Evolutionary conservation across 345 rosid genomes (phyloP), one percentile per base, ranked within the genome.

Genomic region (Anastatica hierochuntica): DNA sequence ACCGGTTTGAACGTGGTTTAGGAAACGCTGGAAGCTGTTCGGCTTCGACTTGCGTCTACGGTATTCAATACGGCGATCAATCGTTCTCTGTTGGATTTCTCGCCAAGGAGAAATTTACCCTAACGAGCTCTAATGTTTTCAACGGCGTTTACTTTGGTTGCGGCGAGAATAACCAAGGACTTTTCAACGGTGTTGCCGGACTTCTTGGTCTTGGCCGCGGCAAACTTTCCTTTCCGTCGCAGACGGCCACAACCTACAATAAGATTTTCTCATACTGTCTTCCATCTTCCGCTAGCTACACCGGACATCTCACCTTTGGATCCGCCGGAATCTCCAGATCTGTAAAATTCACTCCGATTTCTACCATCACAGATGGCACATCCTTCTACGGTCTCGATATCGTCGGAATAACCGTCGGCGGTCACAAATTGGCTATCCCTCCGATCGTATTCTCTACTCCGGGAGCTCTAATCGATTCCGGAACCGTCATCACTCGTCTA

Each of bases 151-250:
- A 55, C 16, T 84, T 90, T 40, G 98, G 98, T 0, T 90, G 98
- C 48, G 96, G 98, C 34, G 74, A 84, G 63, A 76, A 84, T 66
- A 90, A 90, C 54, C 71, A 35, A 5, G 96, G 98, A 8, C 78
- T 84, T n/a, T 90, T 82, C 37, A 67, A 76, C 0, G 79, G 87
- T n/a, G 56, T 77, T 0, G 89, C 96, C 3, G 98, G 92, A 4
- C 59, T 90, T 21, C 73, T 86, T 10, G 98, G 98, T 1, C 85
- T 90, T 1, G 98, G 96, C 53, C 86, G 96, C 1, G 76, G 82
- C 45, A 52, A 67, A 34, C 59, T 86, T 16, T 86, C 98, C 0
- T 26, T 84, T 2, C 82, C 88, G 21, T 75, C 82, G 4, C 98
- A 90, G 67, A 80, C 89, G 0, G 76, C 81, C 2, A 3, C 39